Base-by-base conservation (phyloP, 1,139 yeast genomes). In the Wickerhamiella infanticola region DNA sequence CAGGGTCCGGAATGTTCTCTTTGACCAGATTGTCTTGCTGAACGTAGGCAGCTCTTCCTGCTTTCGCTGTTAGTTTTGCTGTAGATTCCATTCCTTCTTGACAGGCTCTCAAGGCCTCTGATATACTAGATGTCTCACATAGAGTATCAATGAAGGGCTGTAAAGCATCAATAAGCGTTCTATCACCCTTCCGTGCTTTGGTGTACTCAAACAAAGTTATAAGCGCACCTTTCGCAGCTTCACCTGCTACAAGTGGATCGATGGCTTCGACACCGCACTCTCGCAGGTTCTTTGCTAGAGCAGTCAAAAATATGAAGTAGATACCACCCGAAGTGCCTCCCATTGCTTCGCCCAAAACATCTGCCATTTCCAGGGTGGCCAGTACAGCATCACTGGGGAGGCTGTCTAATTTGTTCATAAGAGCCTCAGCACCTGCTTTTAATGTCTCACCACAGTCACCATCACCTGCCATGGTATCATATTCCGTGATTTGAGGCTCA, bases 281-380 rank as follows among this genome's bases (percentile, higher is more conserved):
- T 47, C 62, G 58, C 44, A 78, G 57, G 24, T 77, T 74, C 42
- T 71, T 68, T 2, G 79, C 76, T 48, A 81, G 67, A 1, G 86
- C 81, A 24, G 83, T 73, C 51, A 88, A 70, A 63, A 69, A 84
- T 48, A 88, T 88, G 3, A 95, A 81, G 62, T 86, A 88, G 41
- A 88, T 65, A 0, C 96, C 97, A 46, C 97, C 97, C 1, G 94
- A 83, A 0, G 97, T 88, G 43, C 97, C 97, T 45, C 96, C 97
- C 97, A 88, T 88, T 35, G 77, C 79, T 47, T 79, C 80, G 59
- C 88, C 96, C 24, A 86, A 85, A 29, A 81, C 63, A 48, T 81
- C 86, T 4, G 95, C 84, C 46, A 79, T 65, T 55, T 74, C 73
- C 13, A 71, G 64, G 43, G 84, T 62, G 0, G 82, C 72, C 51